Percentiles rank a stretch among this genome's conserved stretches.
phyloP scores from a whole-genome alignment of 345 rosid species.

The Eucalyptus curtisii region DNA sequence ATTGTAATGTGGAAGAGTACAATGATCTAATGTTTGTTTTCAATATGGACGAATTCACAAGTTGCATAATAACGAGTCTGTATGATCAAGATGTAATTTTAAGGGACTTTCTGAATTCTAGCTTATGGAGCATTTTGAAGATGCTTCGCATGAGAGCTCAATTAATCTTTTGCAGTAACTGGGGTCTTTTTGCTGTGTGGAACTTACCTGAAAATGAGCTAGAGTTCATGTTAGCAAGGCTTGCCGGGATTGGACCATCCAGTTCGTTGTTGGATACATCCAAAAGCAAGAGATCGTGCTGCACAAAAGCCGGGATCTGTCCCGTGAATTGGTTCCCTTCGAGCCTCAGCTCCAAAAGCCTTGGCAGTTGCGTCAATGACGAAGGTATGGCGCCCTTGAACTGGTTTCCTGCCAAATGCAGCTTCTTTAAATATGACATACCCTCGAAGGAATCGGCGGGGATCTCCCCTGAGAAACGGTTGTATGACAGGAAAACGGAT shows the following conservation, averaged over 20 bases:
- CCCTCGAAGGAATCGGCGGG: slow-evolving; percentile 43
- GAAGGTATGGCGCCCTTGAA: slow-evolving; percentile 58
- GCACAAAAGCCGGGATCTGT: slow-evolving; percentile 34
- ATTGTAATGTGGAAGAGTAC: background rate
- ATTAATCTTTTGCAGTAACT: background rate
- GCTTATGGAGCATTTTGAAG: background rate
- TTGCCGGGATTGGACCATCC: slow-evolving; percentile 46
- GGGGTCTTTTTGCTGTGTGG: background rate
- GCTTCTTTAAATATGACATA: slow-evolving; percentile 48
- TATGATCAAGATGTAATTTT: background rate
- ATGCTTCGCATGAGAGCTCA: background rate
- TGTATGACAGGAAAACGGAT: slow-evolving; percentile 49
- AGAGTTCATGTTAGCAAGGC: slow-evolving; percentile 16
- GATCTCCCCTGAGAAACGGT: slow-evolving; percentile 45
- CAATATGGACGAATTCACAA: background rate
- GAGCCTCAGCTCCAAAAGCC: slow-evolving; percentile 44
- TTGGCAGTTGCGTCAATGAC: slow-evolving; percentile 32
- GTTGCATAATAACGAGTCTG: background rate
- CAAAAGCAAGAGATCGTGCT: slow-evolving; percentile 4
- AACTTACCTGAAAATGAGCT: slow-evolving; percentile 37
- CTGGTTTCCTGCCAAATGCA: slow-evolving; percentile 35
- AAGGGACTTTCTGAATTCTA: background rate
- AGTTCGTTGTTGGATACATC: slow-evolving; percentile 49
- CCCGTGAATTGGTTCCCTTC: slow-evolving; percentile 59
- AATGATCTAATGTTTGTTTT: background rate